Conservation (phyloP, 805 yeast genomes). For the Tetrapisispora namnaoensis region DNA sequence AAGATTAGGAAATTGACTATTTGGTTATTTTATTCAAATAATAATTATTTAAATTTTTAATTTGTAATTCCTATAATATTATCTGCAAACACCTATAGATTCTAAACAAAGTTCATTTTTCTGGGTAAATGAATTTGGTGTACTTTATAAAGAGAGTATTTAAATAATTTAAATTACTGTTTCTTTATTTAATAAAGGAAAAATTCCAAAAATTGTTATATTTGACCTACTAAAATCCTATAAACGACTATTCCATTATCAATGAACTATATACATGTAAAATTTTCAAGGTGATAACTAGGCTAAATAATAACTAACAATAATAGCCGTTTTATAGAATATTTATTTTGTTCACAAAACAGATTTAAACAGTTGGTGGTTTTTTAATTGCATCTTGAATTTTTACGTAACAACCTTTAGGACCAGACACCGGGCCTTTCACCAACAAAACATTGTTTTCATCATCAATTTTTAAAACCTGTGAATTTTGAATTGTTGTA, state of each 20-base stretch:
- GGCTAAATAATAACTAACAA: neutral
- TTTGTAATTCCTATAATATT: neutral
- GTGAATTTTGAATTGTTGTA: constrained; percentile 65
- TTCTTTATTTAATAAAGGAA: neutral
- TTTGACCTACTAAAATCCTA: neutral
- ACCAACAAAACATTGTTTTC: constrained; percentile 73
- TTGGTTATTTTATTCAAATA: neutral
- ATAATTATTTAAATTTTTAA: neutral
- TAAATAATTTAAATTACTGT: neutral
- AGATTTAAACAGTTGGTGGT: constrained; percentile 1
- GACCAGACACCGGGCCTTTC: constrained; percentile 88
- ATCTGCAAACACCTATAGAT: neutral
- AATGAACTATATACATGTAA: neutral
- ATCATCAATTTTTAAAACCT: constrained; percentile 71
- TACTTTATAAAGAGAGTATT: neutral
- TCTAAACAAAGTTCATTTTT: neutral
- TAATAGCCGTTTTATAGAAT: neutral
- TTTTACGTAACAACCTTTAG: constrained; percentile 63
- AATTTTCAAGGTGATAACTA: neutral
- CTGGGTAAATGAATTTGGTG: neutral
- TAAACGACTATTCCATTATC: neutral
- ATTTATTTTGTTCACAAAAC: neutral
- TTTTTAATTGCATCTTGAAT: constrained; percentile 69
- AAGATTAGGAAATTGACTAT: constrained; percentile 40
- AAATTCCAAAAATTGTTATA: neutral